Percentiles rank a stretch among this genome's conserved stretches.
Conservation (phyloP, 192 early-diverging fungal species). For the Cetraspora pellucida region DNA sequence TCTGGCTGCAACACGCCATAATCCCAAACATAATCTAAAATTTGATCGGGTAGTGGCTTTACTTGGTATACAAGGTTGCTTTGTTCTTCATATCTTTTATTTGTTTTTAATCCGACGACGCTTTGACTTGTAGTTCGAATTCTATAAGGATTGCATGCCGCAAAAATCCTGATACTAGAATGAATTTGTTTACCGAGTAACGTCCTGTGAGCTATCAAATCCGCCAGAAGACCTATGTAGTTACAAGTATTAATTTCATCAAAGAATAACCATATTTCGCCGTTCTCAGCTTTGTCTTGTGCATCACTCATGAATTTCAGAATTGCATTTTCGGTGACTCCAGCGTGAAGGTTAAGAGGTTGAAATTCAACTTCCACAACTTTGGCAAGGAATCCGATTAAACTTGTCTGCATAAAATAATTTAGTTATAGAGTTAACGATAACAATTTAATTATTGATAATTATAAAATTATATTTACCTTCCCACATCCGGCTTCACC, state of each 20-base stretch:
- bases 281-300: not conserved
- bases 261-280: slow-evolving; percentile 34
- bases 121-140: slow-evolving; percentile 7
- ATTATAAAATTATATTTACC: slow-evolving; percentile 17
- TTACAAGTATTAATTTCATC: slow-evolving; percentile 36
- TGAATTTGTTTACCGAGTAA: slow-evolving; percentile 17
- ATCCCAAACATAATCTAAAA: slow-evolving; percentile 34
- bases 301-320: slow-evolving; percentile 7
- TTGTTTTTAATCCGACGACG: slow-evolving; percentile 15
- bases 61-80: slow-evolving; percentile 34
- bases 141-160: slow-evolving; percentile 35
- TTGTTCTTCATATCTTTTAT: slow-evolving; percentile 7
- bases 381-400: slow-evolving; percentile 27
- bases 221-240: slow-evolving; percentile 22
- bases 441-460: not conserved
- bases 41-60: slow-evolving; percentile 16
- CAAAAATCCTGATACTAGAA: slow-evolving; percentile 30
- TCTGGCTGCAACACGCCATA: slow-evolving; percentile 11
- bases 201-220: slow-evolving; percentile 17
- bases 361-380: slow-evolving; percentile 27
- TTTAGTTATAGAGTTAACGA: not conserved
- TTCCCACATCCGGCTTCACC: slow-evolving; percentile 35
- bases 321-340: slow-evolving; percentile 19
- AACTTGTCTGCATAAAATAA: slow-evolving; percentile 22
- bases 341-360: slow-evolving; percentile 25